Conservation (phyloP, 306 rosid species). For the Parietaria judaica region DNA sequence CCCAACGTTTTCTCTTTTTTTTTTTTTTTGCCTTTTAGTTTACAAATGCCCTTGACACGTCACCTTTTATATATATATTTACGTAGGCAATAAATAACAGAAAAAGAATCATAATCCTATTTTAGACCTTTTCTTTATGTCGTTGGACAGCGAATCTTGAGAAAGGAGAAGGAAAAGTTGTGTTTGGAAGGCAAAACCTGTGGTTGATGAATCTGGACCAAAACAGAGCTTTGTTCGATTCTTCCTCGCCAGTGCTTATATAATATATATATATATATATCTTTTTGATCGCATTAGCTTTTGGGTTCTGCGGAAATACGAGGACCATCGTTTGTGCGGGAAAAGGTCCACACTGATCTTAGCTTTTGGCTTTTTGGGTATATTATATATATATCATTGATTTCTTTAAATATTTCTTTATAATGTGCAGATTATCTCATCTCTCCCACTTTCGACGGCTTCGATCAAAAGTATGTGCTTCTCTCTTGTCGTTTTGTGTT, state of each 20-base stretch:
- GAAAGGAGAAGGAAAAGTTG: neutral
- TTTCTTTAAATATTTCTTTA: neutral
- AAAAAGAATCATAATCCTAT: too few relatives aligned
- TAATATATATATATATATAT: neutral
- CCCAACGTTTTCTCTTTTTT: neutral
- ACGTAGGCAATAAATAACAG: too few relatives aligned
- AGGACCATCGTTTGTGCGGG: slow-evolving; percentile 41
- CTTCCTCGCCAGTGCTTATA: neutral
- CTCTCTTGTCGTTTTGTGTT: slow-evolving; percentile 13
- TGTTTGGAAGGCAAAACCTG: too few relatives aligned
- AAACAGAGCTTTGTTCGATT: neutral
- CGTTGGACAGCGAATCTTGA: too few relatives aligned
- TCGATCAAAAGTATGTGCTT: slow-evolving; percentile 26
- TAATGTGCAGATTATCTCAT: slow-evolving; percentile 7
- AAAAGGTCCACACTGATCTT: slow-evolving; percentile 24
- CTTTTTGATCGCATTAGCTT: neutral
- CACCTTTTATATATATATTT: too few relatives aligned
- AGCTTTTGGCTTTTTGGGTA: slow-evolving; percentile 9
- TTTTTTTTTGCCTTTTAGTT: too few relatives aligned
- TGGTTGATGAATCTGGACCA: slow-evolving; percentile 33
- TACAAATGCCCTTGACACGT: too few relatives aligned
- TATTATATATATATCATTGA: neutral
- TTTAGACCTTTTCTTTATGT: too few relatives aligned
- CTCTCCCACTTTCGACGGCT: slow-evolving; percentile 65
- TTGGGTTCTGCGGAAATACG: slow-evolving; percentile 15